Conservation (phyloP, 345 rosid species). For the Capsella bursapastoris region DNA sequence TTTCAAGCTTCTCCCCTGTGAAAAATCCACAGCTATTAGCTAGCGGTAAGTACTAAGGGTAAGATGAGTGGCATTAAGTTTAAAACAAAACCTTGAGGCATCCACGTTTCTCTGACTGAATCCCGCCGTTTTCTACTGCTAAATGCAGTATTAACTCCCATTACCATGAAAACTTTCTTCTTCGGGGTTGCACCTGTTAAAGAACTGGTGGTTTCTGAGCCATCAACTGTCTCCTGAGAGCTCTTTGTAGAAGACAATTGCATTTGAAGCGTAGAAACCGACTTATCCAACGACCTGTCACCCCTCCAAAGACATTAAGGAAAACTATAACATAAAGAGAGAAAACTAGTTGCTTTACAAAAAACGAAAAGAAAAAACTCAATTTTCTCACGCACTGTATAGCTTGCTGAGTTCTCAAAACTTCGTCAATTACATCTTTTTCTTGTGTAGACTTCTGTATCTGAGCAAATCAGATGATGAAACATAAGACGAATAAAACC, state of each 20-base stretch:
- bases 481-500: neutral
- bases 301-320: conserved; percentile 39
- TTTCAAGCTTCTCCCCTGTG: conserved; percentile 79
- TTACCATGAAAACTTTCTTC: conserved; percentile 84
- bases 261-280: conserved; percentile 70
- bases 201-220: conserved; percentile 42
- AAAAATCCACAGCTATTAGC: neutral
- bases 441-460: conserved; percentile 44
- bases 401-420: conserved; percentile 75
- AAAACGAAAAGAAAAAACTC: neutral
- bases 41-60: neutral
- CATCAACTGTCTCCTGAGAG: conserved; percentile 53
- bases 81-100: conserved; percentile 82
- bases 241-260: conserved; percentile 69
- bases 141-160: conserved; percentile 95
- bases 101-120: conserved; percentile 95
- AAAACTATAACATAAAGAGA: conserved; percentile 14
- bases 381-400: conserved; percentile 65
- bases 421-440: conserved; percentile 67
- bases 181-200: conserved; percentile 37
- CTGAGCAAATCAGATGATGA: neutral
- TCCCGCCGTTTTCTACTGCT: conserved; percentile 98
- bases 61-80: neutral
- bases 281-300: conserved; percentile 79
- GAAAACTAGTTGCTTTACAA: neutral